These are phyloP conservation scores for Fonsecaea multimorphosa DNA, from an alignment of 2,329 filamentous ascomycete genomes.

Conservation along the genomic window DNA sequence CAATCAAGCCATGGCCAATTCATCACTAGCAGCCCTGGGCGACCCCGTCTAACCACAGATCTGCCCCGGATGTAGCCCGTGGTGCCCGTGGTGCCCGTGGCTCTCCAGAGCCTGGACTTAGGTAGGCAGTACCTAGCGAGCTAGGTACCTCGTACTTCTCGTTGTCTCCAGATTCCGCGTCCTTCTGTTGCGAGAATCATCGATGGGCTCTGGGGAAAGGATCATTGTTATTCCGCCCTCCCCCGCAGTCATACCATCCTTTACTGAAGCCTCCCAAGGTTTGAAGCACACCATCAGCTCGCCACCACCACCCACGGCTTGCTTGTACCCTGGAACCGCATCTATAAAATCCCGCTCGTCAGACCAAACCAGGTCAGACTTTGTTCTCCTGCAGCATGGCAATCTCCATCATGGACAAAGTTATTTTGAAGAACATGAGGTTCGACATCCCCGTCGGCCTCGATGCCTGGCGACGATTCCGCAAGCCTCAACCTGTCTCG, in stretches of 20 bases:
- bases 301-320: neutral
- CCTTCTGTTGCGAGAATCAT: neutral
- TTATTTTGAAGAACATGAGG: conserved; percentile 50
- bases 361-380: neutral
- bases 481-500: conserved; percentile 54
- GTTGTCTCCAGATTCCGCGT: neutral
- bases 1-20: neutral
- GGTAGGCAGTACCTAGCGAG: too few relatives aligned
- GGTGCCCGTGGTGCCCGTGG: neutral
- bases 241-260: conserved; percentile 2
- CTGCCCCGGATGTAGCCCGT: conserved; percentile 17
- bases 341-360: neutral
- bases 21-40: conserved; percentile 3
- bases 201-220: conserved; percentile 11
- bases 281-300: neutral
- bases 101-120: neutral
- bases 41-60: conserved; percentile 9
- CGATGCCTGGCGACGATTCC: conserved; percentile 55
- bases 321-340: neutral
- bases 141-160: too few relatives aligned
- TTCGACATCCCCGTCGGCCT: conserved; percentile 52
- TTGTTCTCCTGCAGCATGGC: neutral
- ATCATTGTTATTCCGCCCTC: conserved; percentile 18
- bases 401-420: conserved; percentile 33
- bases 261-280: neutral